Evolutionary conservation across 2,329 filamentous ascomycete genomes (phyloP).

Genomic region (Ceratocystis eucalypticola): DNA sequence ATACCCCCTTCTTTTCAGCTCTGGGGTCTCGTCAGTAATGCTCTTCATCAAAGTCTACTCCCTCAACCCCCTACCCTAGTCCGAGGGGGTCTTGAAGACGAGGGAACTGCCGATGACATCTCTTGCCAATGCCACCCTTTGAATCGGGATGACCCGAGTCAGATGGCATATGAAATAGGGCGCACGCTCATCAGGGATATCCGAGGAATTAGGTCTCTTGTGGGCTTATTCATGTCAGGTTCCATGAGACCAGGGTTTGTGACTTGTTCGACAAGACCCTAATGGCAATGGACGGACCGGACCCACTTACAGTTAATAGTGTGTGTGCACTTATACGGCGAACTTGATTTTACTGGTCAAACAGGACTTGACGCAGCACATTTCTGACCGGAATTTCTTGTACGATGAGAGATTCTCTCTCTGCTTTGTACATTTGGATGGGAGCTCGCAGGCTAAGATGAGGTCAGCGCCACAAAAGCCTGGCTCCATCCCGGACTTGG

Average conservation of each 20-base stretch:
- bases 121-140: background rate
- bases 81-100: background rate
- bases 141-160: background rate
- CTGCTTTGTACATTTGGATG: background rate
- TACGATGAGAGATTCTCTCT: background rate
- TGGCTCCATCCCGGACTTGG: background rate
- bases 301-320: background rate
- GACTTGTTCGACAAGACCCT: background rate
- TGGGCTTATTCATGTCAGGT: background rate
- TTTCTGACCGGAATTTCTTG: background rate
- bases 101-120: background rate
- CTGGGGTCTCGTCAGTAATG: background rate
- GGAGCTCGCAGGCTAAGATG: background rate
- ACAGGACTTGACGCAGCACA: background rate
- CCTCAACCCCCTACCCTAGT: background rate
- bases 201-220: background rate
- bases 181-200: background rate
- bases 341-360: background rate
- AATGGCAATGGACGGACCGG: background rate
- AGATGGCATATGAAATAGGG: background rate
- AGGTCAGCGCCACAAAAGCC: background rate
- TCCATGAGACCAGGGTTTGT: background rate
- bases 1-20: slow-evolving; percentile 8
- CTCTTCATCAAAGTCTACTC: background rate
- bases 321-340: background rate